A percentile compares a stretch with the other conserved stretches of the same genome.
Conservation (phyloP, 345 rosid genomes). For the Ailanthus altissimus region DNA sequence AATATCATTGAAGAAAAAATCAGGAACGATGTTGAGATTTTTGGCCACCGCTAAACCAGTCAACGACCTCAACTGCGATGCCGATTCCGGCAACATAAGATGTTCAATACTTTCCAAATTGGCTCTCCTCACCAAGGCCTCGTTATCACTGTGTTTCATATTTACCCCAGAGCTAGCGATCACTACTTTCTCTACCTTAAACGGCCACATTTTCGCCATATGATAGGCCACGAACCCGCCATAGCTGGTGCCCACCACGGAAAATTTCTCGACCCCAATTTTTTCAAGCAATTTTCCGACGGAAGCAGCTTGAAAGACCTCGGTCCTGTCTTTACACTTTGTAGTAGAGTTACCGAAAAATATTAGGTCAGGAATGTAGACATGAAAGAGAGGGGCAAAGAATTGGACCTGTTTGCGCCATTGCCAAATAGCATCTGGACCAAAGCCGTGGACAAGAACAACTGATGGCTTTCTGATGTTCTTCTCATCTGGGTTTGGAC, state of each 20-base stretch:
- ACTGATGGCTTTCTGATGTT: conserved; percentile 41
- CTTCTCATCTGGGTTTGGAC: conserved; percentile 34
- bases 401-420: conserved; percentile 80
- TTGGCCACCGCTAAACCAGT: conserved; percentile 44
- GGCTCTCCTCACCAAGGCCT: conserved; percentile 48
- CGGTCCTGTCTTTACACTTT: conserved; percentile 57
- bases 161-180: conserved; percentile 81
- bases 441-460: conserved; percentile 87
- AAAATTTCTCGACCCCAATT: conserved; percentile 46
- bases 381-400: conserved; percentile 46
- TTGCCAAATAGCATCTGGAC: conserved; percentile 75
- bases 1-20: conserved; percentile 56
- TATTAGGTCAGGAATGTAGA: conserved; percentile 76
- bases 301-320: conserved; percentile 69
- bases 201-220: conserved; percentile 69
- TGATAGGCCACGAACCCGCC: conserved; percentile 92
- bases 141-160: conserved; percentile 54
- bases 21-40: conserved; percentile 50
- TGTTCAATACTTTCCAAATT: conserved; percentile 49
- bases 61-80: conserved; percentile 57
- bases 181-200: conserved; percentile 77
- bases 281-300: conserved; percentile 57
- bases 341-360: conserved; percentile 75
- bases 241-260: conserved; percentile 79
- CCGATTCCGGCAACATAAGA: conserved; percentile 70